These are phyloP conservation scores for Daldinia grandis DNA, from an alignment of 495 filamentous ascomycete species.

Conservation along the genomic window DNA sequence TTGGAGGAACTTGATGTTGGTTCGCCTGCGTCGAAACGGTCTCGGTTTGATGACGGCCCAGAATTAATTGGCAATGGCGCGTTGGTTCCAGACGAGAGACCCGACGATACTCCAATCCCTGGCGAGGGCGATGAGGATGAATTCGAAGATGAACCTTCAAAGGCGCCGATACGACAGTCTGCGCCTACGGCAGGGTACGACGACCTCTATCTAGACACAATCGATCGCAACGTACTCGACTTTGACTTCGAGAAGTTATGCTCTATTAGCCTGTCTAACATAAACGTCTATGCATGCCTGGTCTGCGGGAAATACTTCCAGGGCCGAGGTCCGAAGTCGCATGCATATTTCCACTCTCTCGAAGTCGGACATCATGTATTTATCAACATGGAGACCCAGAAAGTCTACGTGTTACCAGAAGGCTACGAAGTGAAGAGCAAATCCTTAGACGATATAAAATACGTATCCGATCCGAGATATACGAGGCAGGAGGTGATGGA, in stretches of 20 bases:
- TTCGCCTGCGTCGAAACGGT: slow-evolving; percentile 81
- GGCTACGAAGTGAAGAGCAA: slow-evolving; percentile 97
- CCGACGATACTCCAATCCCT: slow-evolving; percentile 52
- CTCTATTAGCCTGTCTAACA: slow-evolving; percentile 93
- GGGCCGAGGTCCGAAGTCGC: slow-evolving; percentile 89
- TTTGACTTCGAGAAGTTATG: slow-evolving; percentile 99
- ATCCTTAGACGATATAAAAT: slow-evolving; percentile 98
- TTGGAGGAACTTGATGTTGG: slow-evolving; percentile 70
- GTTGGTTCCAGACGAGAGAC: slow-evolving; percentile 47
- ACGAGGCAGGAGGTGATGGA: slow-evolving; percentile 78
- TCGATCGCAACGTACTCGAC: slow-evolving; percentile 86
- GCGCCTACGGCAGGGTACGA: slow-evolving; percentile 88
- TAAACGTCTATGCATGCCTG: slow-evolving; percentile 98
- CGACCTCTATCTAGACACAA: slow-evolving; percentile 97
- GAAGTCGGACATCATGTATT: slow-evolving; percentile 96
- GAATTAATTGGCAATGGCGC: slow-evolving; percentile 45
- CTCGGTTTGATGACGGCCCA: slow-evolving; percentile 68
- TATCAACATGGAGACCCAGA: slow-evolving; percentile 95
- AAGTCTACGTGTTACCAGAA: slow-evolving; percentile 94
- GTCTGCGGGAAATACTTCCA: slow-evolving; percentile 99
- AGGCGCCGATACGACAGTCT: slow-evolving; percentile 66
- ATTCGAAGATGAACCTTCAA: slow-evolving; percentile 55
- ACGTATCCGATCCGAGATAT: slow-evolving; percentile 92
- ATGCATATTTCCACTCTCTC: slow-evolving; percentile 97
- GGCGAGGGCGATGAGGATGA: slow-evolving; percentile 51